These are phyloP conservation scores for Tolypocladium tundrense DNA, from an alignment of 2,329 filamentous ascomycete species.

Conservation along the genomic window DNA sequence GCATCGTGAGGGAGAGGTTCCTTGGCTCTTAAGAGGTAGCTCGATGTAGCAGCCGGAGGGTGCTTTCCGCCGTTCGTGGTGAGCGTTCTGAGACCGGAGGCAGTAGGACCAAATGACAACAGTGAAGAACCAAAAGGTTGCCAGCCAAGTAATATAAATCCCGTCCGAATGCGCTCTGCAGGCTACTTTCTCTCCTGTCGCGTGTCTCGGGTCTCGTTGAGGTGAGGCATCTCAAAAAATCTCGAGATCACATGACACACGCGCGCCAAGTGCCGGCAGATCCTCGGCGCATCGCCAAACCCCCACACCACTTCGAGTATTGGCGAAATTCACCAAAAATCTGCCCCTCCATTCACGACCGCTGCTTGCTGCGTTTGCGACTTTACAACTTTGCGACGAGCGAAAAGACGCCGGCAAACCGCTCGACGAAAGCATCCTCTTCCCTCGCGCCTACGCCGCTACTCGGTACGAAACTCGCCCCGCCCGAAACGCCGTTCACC, in stretches of 20 bases:
- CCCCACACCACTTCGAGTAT: constrained; percentile 26
- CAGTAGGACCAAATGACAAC: neutral
- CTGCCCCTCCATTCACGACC: constrained; percentile 27
- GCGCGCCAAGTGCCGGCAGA: constrained; percentile 17
- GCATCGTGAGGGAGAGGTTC: constrained; percentile 12
- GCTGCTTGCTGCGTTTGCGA: constrained; percentile 8
- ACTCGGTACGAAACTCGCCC: constrained; percentile 2
- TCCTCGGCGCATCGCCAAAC: constrained; percentile 18
- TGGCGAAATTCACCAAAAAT: constrained; percentile 31
- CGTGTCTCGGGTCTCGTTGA: too few relatives aligned
- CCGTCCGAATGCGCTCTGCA: neutral
- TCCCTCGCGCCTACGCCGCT: neutral
- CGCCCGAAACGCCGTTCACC: constrained; percentile 10
- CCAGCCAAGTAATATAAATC: neutral
- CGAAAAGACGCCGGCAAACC: neutral
- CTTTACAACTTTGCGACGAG: constrained; percentile 3
- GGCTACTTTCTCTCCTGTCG: neutral
- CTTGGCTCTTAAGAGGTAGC: neutral
- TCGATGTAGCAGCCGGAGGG: neutral
- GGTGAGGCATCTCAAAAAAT: constrained; percentile 13
- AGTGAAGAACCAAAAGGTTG: too few relatives aligned
- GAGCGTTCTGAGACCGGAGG: neutral
- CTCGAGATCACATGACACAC: constrained; percentile 26
- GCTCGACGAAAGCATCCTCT: neutral
- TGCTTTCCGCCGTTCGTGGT: neutral